phyloP scores from a whole-genome alignment of 305 asterid species.

The Ruellia speciosa region DNA sequence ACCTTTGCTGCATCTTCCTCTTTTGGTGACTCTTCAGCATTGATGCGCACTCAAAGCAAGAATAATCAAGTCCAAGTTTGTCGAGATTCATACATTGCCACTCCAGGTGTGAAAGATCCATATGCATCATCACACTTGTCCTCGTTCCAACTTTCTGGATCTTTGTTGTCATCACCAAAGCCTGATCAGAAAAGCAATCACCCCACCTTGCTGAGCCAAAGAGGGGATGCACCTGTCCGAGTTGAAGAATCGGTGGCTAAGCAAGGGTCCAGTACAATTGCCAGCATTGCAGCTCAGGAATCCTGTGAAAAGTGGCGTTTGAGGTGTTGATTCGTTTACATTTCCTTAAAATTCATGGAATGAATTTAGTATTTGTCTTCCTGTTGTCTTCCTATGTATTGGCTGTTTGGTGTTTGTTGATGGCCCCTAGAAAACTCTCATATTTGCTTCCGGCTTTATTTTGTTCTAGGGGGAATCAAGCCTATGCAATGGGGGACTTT shows the following conservation, averaged over 20 bases:
- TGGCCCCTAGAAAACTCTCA: no score
- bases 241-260: constrained; percentile 36
- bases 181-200: constrained; percentile 34
- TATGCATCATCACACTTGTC: constrained; percentile 34
- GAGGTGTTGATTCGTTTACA: constrained; percentile 41
- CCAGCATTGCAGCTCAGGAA: constrained; percentile 69
- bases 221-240: constrained; percentile 31
- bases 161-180: constrained; percentile 35
- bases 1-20: constrained; percentile 60
- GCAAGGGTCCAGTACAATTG: constrained; percentile 34
- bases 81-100: constrained; percentile 34
- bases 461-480: constrained; percentile 83
- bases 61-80: constrained; percentile 40
- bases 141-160: constrained; percentile 45
- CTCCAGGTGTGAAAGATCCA: constrained; percentile 38
- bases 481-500: constrained; percentile 77
- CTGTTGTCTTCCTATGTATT: no score
- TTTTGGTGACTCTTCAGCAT: constrained; percentile 37
- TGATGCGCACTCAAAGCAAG: constrained; percentile 49
- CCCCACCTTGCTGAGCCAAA: constrained; percentile 31
- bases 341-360: constrained; percentile 5
- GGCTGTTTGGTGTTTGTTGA: no score
- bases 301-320: constrained; percentile 93
- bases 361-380: constrained; percentile 2
- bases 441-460: constrained; percentile 3